A percentile compares a stretch with the other conserved stretches of the same genome.
These are phyloP conservation scores for Sequoia sempervirens DNA, from an alignment of 75 land plant species.

Conservation along the genomic window DNA sequence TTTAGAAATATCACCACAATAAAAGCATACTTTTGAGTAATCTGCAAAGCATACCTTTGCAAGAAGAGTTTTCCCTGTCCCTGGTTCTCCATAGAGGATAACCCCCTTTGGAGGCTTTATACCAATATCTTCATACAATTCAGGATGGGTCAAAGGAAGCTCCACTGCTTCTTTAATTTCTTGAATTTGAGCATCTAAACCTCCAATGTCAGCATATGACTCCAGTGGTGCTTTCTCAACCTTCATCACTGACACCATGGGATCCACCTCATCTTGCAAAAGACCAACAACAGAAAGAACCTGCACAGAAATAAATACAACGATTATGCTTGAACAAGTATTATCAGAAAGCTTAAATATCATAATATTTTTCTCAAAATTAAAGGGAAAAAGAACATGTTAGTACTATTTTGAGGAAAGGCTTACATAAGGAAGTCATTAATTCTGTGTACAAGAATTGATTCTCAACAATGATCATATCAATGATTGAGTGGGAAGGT, in stretches of 20 bases:
- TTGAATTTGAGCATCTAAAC: slow-evolving; percentile 88
- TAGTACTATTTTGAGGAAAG: not conserved
- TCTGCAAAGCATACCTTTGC: slow-evolving; percentile 51
- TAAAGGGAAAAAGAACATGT: not conserved
- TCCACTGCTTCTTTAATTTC: slow-evolving; percentile 94
- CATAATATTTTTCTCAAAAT: not conserved
- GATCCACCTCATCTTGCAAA: slow-evolving; percentile 89
- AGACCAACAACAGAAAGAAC: slow-evolving; percentile 87
- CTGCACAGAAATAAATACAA: slow-evolving; percentile 27
- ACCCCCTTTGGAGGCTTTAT: slow-evolving; percentile 89
- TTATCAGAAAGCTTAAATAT: not conserved
- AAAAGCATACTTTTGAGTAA: not conserved
- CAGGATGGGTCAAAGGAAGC: slow-evolving; percentile 83
- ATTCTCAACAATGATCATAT: not conserved
- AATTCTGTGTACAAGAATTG: not conserved
- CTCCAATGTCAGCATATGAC: slow-evolving; percentile 93
- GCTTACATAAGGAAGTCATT: not conserved
- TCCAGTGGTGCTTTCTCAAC: slow-evolving; percentile 92
- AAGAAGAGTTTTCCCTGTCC: slow-evolving; percentile 83
- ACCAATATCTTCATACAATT: slow-evolving; percentile 82
- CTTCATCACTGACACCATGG: slow-evolving; percentile 95
- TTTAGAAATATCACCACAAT: not conserved
- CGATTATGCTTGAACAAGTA: not conserved
- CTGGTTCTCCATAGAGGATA: slow-evolving; percentile 87
- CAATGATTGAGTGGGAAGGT: not conserved